Percentiles rank a stretch among this genome's conserved stretches.
Conservation (phyloP, 139 green algal genomes). For the Pycnococcus provasolii region DNA sequence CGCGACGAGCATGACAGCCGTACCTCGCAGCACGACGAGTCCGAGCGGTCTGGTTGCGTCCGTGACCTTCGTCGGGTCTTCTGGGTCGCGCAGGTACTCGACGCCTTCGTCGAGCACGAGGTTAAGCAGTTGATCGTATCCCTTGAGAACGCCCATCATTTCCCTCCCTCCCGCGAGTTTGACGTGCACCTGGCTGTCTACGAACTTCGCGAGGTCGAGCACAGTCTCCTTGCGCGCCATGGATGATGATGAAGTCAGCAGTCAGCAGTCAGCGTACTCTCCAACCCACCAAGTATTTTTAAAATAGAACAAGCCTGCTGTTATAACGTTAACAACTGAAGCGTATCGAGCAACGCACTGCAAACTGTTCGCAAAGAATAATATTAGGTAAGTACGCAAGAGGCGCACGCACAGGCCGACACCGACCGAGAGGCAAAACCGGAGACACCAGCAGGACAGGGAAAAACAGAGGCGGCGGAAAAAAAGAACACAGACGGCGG, state of each 20-base stretch:
- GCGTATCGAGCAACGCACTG: too few species aligned
- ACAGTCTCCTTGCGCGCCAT: conserved; percentile 76
- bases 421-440: too few species aligned
- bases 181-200: conserved; percentile 88
- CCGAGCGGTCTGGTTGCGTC: conserved; percentile 68
- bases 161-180: conserved; percentile 87
- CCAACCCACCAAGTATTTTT: too few species aligned
- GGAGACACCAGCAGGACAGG: too few species aligned
- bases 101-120: conserved; percentile 89
- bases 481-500: too few species aligned
- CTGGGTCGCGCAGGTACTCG: conserved; percentile 72
- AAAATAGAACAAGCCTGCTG: too few species aligned
- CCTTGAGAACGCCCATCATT: conserved; percentile 71
- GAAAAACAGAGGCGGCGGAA: too few species aligned
- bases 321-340: too few species aligned
- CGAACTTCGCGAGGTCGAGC: conserved; percentile 82
- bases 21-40: conserved; percentile 77
- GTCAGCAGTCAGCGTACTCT: too few species aligned
- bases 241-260: not conserved
- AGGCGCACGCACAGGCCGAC: too few species aligned
- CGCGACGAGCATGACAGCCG: conserved; percentile 81
- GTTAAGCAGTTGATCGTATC: conserved; percentile 96
- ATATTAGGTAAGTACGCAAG: too few species aligned
- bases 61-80: conserved; percentile 69
- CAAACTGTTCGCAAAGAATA: too few species aligned